These are phyloP conservation scores for Jaltomata sinuosa DNA, from an alignment of 257 asterid species.

Conservation along the genomic window DNA sequence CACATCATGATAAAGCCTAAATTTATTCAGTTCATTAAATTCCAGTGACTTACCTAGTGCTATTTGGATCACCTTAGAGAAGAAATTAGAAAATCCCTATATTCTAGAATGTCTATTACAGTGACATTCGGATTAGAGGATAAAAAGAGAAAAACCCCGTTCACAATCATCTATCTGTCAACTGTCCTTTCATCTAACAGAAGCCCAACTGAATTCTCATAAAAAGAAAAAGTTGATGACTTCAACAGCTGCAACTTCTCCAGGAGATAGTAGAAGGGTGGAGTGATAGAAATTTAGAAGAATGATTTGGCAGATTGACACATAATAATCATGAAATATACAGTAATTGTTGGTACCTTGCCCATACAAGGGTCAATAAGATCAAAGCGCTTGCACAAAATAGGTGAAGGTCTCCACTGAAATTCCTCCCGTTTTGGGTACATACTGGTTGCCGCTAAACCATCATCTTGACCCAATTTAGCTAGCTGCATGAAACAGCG, in stretches of 20 bases:
- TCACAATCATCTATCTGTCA: neutral
- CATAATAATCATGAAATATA: neutral
- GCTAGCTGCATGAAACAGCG: conserved; percentile 32
- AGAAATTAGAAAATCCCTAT: neutral
- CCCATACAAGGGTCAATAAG: conserved; percentile 92
- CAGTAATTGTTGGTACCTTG: conserved; percentile 42
- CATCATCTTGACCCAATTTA: conserved; percentile 35
- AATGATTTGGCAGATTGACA: neutral
- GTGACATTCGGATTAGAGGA: neutral
- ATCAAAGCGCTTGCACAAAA: conserved; percentile 97
- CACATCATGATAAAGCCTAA: neutral
- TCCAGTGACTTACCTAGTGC: neutral
- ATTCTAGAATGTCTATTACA: neutral
- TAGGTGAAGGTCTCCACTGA: conserved; percentile 91
- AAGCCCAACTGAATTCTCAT: neutral
- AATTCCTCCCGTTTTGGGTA: conserved; percentile 86
- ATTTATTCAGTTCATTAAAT: neutral
- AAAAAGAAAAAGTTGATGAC: neutral
- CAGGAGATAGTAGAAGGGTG: neutral
- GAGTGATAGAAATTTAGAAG: neutral
- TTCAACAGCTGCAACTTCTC: neutral
- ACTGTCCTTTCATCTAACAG: neutral
- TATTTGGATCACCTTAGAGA: neutral
- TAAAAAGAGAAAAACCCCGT: neutral
- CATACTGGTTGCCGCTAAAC: conserved; percentile 28